Evolutionary conservation across 169 alveolate genomes (phyloP).

Genomic region (Plasmodium relictum): DNA sequence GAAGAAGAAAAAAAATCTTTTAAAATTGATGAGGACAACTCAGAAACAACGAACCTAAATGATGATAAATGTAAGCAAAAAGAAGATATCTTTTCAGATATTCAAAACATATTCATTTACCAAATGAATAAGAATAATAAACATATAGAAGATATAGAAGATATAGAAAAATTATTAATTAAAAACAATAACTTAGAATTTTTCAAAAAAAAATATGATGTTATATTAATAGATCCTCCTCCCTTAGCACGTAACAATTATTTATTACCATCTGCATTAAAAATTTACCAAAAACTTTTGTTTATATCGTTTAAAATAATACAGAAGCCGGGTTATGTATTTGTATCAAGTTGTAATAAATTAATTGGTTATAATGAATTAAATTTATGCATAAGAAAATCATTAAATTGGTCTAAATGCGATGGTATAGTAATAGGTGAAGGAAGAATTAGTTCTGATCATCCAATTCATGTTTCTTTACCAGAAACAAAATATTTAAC

Average conservation of each 20-base stretch:
- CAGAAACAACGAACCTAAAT: not conserved
- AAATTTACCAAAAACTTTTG: conserved; percentile 76
- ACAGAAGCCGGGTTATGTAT: conserved; percentile 75
- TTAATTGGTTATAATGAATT: conserved; percentile 65
- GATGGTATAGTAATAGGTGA: conserved; percentile 75
- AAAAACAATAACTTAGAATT: conserved; percentile 46
- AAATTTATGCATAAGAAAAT: conserved; percentile 41
- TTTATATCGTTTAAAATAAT: conserved; percentile 60
- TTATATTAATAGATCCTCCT: conserved; percentile 76
- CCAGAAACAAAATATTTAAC: conserved; percentile 74
- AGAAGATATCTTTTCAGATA: conserved; percentile 31
- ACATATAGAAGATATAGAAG: conserved; percentile 12
- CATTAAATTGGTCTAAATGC: conserved; percentile 75
- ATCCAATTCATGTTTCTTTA: conserved; percentile 71
- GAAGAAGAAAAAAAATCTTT: not conserved
- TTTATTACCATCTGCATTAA: conserved; percentile 69
- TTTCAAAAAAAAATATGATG: conserved; percentile 76
- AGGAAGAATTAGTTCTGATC: conserved; percentile 73
- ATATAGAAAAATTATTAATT: conserved; percentile 57
- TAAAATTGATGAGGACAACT: not conserved
- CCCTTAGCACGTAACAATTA: conserved; percentile 67
- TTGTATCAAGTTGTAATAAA: conserved; percentile 77
- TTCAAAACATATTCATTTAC: conserved; percentile 53
- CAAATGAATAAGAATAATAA: conserved; percentile 32
- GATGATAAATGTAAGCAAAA: not conserved